These are phyloP conservation scores for Pseudopyrenochaeta lycopersici DNA, from an alignment of 2,329 filamentous ascomycete genomes.

Conservation along the genomic window DNA sequence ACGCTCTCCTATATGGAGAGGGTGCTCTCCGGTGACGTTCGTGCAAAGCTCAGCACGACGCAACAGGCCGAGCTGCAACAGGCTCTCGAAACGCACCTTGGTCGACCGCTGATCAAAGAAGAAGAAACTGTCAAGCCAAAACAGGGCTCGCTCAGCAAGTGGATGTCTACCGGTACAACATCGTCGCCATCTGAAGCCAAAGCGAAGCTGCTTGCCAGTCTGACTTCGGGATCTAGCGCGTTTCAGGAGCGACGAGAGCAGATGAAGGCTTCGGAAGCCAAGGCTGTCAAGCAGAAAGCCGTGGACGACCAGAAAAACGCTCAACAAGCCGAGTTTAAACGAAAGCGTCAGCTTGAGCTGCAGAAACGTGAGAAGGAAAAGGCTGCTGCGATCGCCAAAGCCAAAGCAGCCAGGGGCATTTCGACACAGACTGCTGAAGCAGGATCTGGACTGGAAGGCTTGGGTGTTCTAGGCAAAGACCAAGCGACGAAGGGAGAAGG, in stretches of 20 bases:
- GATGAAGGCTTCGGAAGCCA: conserved; percentile 29
- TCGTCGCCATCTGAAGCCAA: conserved; percentile 29
- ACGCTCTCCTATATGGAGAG: conserved; percentile 71
- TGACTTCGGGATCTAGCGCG: conserved; percentile 37
- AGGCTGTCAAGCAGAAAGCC: conserved; percentile 36
- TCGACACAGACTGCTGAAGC: conserved; percentile 71
- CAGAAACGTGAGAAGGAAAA: conserved; percentile 79
- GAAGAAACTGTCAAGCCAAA: conserved; percentile 48
- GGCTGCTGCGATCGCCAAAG: conserved; percentile 73
- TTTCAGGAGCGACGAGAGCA: conserved; percentile 41
- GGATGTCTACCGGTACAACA: conserved; percentile 45
- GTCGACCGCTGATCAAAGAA: conserved; percentile 45
- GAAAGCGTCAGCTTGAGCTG: conserved; percentile 76
- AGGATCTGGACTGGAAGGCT: conserved; percentile 77
- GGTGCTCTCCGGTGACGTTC: conserved; percentile 70
- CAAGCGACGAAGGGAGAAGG: conserved; percentile 78
- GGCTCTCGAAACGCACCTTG: conserved; percentile 65
- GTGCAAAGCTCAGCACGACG: conserved; percentile 80
- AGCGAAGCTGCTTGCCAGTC: conserved; percentile 39
- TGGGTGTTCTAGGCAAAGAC: conserved; percentile 80
- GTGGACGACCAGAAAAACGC: conserved; percentile 36
- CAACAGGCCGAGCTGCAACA: conserved; percentile 84
- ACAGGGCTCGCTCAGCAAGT: conserved; percentile 53
- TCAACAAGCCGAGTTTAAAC: conserved; percentile 66
- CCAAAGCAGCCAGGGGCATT: conserved; percentile 66